Conservation (phyloP, 1,139 yeast species). For the Arxiozyma heterogenica region DNA sequence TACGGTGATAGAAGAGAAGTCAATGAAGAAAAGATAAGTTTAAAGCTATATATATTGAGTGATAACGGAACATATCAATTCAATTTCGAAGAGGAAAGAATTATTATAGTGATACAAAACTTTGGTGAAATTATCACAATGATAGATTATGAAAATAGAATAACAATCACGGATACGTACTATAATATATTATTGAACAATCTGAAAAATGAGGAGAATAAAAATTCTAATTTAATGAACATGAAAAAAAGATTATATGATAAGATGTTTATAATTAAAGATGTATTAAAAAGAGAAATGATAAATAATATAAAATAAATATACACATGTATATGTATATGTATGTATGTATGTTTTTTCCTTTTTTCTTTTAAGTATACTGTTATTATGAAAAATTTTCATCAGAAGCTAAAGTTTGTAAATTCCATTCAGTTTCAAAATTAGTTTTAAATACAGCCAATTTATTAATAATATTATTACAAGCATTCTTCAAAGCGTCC, state of each 20-base stretch:
- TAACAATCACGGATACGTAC: background rate
- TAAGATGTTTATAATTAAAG: background rate
- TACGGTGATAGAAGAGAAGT: conserved; percentile 1
- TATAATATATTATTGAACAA: background rate
- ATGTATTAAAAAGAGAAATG: background rate
- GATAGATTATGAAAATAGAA: background rate
- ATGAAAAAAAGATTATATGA: background rate
- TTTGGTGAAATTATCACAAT: background rate
- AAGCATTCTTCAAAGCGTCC: conserved; percentile 84
- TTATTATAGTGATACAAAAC: background rate
- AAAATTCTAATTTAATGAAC: background rate
- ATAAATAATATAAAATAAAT: background rate
- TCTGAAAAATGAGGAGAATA: background rate
- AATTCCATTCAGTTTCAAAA: conserved; percentile 87
- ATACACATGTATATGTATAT: too few relatives aligned
- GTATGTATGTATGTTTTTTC: too few relatives aligned
- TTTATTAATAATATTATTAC: conserved; percentile 72
- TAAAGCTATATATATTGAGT: conserved; percentile 7
- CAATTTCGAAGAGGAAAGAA: conserved; percentile 5
- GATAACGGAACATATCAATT: conserved; percentile 12
- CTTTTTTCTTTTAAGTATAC: too few relatives aligned
- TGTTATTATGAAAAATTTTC: conserved; percentile 26
- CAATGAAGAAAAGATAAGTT: background rate
- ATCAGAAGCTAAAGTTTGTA: conserved; percentile 66
- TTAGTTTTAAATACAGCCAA: conserved; percentile 64